Base-by-base conservation (phyloP, 2,329 filamentous ascomycete species). In the Bisporella sp. region DNA sequence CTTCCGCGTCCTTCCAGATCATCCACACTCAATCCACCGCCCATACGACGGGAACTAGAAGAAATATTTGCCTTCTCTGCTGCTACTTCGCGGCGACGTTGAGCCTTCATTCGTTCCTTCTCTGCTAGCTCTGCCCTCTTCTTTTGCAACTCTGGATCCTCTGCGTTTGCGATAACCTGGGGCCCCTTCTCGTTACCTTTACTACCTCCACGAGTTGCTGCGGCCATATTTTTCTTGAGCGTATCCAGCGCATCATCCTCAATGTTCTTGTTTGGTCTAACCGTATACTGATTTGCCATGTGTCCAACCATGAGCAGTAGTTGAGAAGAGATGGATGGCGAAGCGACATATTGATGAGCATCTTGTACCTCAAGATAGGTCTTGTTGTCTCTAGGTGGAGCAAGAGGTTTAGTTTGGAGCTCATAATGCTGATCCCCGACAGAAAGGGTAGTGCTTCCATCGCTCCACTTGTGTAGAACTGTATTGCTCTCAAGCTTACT, bases 361-460 rank as follows among this genome's bases (percentile, higher is more conserved):
- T 92, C 87, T 54, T 84, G 78, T 31, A 81, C 73, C 59, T 84
- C 78, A 53, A 82, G 73, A 70, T 87, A 86, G 2, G 77, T 73
- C 60, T 82, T 78, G 60, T 45, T 57, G 31, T 60, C 60, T 45
- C 73, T 70, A 9, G 69, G 70, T 2, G 85, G 84, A 2, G 85
- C 85, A 45, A 90, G 78, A 29, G 75, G 69, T 68, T 88, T 89
- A 59, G 79, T 82, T 55, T 82, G 76, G 43, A 91, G 76, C 62
- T 89, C 85, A 71, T 85, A 91, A 61, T 91, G 87, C 56, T 84
- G 81, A 52, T 81, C 82, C 11, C 86, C 87, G 29, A 91, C 74
- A n/a, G 85, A 80, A 29, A 92, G 72, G 8, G 86, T 90, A 12
- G 88, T 71, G 4, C 84, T 89, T 31, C 87, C 87, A 62, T 92